Evolutionary conservation across 768 basidiomycete species (phyloP).

Genomic region (Candolleomyces efflorescens): DNA sequence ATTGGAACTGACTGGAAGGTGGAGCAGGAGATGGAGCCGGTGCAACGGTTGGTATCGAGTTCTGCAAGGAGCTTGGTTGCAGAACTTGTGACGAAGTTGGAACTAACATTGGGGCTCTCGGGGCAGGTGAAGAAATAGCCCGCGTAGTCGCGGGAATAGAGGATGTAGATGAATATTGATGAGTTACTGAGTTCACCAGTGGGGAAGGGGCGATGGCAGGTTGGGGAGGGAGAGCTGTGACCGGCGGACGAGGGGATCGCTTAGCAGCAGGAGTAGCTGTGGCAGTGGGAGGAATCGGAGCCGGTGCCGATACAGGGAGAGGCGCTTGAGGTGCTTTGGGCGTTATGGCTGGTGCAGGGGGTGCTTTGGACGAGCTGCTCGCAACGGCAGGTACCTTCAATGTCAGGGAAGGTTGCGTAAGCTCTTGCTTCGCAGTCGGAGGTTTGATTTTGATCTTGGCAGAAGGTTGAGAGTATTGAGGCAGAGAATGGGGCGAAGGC

Average conservation of each 20-base stretch:
- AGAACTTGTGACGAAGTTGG: conserved; percentile 20
- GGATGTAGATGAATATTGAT: not conserved
- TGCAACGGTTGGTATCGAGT: conserved; percentile 18
- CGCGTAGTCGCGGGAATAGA: conserved; percentile 10
- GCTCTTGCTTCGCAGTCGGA: conserved; percentile 35
- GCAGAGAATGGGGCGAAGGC: conserved; percentile 59
- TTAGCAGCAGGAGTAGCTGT: not conserved
- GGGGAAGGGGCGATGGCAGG: conserved; percentile 14
- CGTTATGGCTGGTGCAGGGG: conserved; percentile 15
- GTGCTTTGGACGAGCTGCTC: conserved; percentile 14
- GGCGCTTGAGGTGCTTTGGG: conserved; percentile 6
- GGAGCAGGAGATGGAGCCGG: conserved; percentile 16
- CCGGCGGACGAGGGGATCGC: not conserved
- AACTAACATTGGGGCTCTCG: conserved; percentile 12
- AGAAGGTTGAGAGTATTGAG: conserved; percentile 55
- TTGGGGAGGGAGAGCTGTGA: not conserved
- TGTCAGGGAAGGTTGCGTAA: conserved; percentile 21
- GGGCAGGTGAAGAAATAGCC: conserved; percentile 2
- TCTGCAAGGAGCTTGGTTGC: conserved; percentile 15
- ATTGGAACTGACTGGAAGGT: conserved; percentile 37
- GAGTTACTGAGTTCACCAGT: not conserved
- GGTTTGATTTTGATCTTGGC: conserved; percentile 75
- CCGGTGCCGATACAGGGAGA: conserved; percentile 17
- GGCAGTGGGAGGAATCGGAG: not conserved
- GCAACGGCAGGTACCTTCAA: conserved; percentile 36